These are phyloP conservation scores for Sanghuangporus sanghuang DNA, from an alignment of 1,284 basidiomycete species.

Conservation along the genomic window DNA sequence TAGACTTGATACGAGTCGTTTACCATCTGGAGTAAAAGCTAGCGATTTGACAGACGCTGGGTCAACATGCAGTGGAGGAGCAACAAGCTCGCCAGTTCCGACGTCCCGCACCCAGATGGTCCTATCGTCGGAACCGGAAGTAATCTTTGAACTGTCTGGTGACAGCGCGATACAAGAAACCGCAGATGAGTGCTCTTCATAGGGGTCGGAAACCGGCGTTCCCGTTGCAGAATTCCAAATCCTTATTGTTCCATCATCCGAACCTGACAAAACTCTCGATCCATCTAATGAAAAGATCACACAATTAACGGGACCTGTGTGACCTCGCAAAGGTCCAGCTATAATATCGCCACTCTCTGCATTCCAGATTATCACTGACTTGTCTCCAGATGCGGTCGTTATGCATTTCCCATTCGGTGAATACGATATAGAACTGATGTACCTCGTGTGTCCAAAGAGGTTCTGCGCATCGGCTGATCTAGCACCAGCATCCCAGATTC, in stretches of 20 bases:
- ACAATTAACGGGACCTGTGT: not conserved
- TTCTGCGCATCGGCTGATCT: not conserved
- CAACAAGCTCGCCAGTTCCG: not conserved
- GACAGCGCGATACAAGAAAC: slow-evolving; percentile 19
- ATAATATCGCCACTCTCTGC: slow-evolving; percentile 1
- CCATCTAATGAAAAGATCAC: slow-evolving; percentile 14
- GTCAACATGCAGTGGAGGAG: slow-evolving; percentile 13
- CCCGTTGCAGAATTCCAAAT: not conserved
- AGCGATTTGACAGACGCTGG: slow-evolving; percentile 9
- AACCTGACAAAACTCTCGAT: slow-evolving; percentile 13
- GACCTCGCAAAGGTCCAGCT: not conserved
- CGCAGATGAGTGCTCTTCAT: slow-evolving; percentile 16
- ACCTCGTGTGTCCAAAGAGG: not conserved
- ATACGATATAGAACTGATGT: not conserved
- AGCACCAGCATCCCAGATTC: slow-evolving; percentile 5
- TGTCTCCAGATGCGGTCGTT: slow-evolving; percentile 12
- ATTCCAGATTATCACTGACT: slow-evolving; percentile 24
- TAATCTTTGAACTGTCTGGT: not conserved
- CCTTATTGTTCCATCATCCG: slow-evolving; percentile 1
- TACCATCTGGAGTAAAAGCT: slow-evolving; percentile 23
- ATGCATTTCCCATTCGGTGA: slow-evolving; percentile 3
- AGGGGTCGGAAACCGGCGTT: not conserved
- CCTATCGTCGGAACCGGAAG: slow-evolving; percentile 1
- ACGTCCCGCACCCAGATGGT: slow-evolving; percentile 6
- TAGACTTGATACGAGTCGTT: slow-evolving; percentile 21